These are phyloP conservation scores for Pleurotus eryngii DNA, from an alignment of 768 basidiomycete species.

Conservation along the genomic window DNA sequence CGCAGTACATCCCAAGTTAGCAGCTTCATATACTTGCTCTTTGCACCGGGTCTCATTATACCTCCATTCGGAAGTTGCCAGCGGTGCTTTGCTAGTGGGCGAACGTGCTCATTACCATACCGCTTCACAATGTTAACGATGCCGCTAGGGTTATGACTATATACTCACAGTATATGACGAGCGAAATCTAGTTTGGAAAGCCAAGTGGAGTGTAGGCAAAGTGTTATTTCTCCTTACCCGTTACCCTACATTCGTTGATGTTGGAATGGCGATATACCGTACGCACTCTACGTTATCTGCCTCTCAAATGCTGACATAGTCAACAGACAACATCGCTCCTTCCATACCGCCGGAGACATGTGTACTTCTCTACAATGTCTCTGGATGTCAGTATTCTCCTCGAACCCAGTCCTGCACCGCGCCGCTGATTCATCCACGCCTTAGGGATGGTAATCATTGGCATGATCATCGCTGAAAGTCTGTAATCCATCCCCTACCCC, in stretches of 20 bases:
- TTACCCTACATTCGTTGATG: conserved; percentile 5
- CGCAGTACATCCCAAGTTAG: conserved; percentile 2
- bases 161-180: conserved; percentile 3
- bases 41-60: background rate
- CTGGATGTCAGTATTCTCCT: background rate
- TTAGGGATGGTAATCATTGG: conserved; percentile 5
- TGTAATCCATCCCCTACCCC: background rate
- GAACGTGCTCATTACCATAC: background rate
- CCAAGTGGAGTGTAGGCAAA: conserved; percentile 7
- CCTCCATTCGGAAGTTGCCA: background rate
- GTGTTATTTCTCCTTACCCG: conserved; percentile 6
- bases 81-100: conserved; percentile 1
- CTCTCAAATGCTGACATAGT: background rate
- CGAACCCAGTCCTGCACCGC: background rate
- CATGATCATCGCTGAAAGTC: conserved; percentile 2
- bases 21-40: background rate
- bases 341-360: conserved; percentile 1
- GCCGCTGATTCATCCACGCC: background rate
- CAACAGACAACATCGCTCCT: background rate
- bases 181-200: conserved; percentile 2
- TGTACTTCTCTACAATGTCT: background rate
- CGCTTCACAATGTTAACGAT: background rate
- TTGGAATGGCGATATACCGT: conserved; percentile 1
- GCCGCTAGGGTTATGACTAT: background rate
- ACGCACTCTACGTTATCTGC: background rate